Percentiles rank a stretch among this genome's conserved stretches.
Conservation (phyloP, 768 basidiomycete species). For the Lactarius akahatsu region DNA sequence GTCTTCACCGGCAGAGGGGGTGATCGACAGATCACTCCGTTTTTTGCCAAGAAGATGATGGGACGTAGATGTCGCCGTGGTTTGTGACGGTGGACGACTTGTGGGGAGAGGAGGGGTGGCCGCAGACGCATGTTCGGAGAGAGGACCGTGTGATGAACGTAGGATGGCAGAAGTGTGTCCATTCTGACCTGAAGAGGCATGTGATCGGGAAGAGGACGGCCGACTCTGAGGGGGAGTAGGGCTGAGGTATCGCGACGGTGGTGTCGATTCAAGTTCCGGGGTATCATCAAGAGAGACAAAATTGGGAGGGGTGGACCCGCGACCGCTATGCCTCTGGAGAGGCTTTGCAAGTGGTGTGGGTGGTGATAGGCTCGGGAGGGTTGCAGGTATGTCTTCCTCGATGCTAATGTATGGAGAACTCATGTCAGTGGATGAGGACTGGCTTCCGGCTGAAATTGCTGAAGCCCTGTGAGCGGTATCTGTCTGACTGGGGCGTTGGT, state of each 20-base stretch:
- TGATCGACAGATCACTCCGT: slow-evolving; percentile 56
- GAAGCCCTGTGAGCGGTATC: slow-evolving; percentile 41
- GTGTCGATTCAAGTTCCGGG: slow-evolving; percentile 5
- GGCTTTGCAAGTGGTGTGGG: slow-evolving; percentile 7
- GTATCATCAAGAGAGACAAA: slow-evolving; percentile 7
- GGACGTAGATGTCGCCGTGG: slow-evolving; percentile 25
- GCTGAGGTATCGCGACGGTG: slow-evolving; percentile 26
- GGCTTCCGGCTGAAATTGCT: slow-evolving; percentile 38
- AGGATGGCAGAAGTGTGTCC: slow-evolving; percentile 1
- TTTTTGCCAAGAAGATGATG: slow-evolving; percentile 20
- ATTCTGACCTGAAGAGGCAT: slow-evolving; percentile 6
- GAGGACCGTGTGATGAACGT: slow-evolving; percentile 11
- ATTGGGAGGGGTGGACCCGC: slow-evolving; percentile 7
- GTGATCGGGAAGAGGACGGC: slow-evolving; percentile 23
- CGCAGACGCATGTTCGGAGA: slow-evolving; percentile 16
- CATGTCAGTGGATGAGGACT: slow-evolving; percentile 18
- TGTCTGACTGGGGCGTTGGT: slow-evolving; percentile 24
- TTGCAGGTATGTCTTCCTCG: slow-evolving; percentile 10
- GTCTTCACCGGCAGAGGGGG: slow-evolving; percentile 78
- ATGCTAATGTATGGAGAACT: slow-evolving; percentile 24
- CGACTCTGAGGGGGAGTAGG: slow-evolving; percentile 27
- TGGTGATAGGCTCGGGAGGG: slow-evolving; percentile 2
- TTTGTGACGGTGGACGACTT: slow-evolving; percentile 16
- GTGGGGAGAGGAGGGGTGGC: slow-evolving; percentile 7
- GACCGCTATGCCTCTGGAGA: slow-evolving; percentile 5